These are phyloP conservation scores for Obelidium mucronatum DNA, from an alignment of 192 early-diverging fungal genomes.

Conservation along the genomic window DNA sequence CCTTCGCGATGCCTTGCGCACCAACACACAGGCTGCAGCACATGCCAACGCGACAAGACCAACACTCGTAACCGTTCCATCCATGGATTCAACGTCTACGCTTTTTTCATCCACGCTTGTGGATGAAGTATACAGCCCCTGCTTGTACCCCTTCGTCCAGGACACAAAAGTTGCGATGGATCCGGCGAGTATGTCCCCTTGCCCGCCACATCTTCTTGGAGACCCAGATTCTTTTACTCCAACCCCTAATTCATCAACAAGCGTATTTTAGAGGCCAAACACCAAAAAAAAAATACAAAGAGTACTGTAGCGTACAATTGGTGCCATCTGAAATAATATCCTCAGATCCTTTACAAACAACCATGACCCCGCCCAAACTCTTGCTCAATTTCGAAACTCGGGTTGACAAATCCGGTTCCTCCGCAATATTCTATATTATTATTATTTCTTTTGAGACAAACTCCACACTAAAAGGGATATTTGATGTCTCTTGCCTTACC, in stretches of 20 bases:
- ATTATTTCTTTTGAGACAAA: too few species aligned
- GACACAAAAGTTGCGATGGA: conserved; percentile 83
- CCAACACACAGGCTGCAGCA: conserved; percentile 68
- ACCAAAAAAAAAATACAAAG: not conserved
- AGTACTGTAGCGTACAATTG: conserved; percentile 44
- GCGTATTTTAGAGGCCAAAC: too few species aligned
- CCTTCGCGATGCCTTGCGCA: conserved; percentile 56
- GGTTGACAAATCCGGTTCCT: too few species aligned
- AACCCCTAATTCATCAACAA: not conserved
- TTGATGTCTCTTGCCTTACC: too few species aligned
- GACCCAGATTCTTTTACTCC: conserved; percentile 11
- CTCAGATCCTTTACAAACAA: conserved; percentile 79
- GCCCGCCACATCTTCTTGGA: conserved; percentile 90
- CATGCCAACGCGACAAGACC: conserved; percentile 64
- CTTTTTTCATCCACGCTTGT: not conserved
- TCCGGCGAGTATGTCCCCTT: conserved; percentile 94
- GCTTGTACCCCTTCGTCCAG: conserved; percentile 77
- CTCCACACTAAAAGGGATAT: too few species aligned
- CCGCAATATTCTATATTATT: too few species aligned
- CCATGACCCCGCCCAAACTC: conserved; percentile 75
- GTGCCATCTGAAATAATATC: conserved; percentile 84
- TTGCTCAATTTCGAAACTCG: conserved; percentile 62
- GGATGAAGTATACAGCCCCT: not conserved
- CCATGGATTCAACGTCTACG: not conserved
- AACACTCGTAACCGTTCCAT: not conserved